Evolutionary conservation across 2,329 filamentous ascomycete species (phyloP).

Genomic region (Beauveria scarabaeidicola): DNA sequence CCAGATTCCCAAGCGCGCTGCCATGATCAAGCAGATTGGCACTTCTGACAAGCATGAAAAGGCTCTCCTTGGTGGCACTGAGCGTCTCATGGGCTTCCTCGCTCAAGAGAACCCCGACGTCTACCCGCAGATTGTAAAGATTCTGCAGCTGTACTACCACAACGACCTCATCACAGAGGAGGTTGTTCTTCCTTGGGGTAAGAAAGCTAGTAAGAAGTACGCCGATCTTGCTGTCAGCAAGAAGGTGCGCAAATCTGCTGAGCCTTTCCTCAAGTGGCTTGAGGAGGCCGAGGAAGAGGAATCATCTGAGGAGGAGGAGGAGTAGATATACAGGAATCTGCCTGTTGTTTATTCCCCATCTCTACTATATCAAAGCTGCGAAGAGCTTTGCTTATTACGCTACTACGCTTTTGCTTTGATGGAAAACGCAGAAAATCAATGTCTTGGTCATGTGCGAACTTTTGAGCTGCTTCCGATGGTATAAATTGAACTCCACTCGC

Average conservation of each 20-base stretch:
- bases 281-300: slow-evolving; percentile 74
- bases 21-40: slow-evolving; percentile 86
- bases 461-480: background rate
- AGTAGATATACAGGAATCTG: slow-evolving; percentile 4
- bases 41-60: slow-evolving; percentile 92
- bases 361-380: background rate
- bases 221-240: slow-evolving; percentile 81
- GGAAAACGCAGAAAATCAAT: slow-evolving; percentile 7
- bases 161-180: slow-evolving; percentile 85
- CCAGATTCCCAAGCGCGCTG: slow-evolving; percentile 76
- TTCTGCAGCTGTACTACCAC: slow-evolving; percentile 85
- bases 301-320: slow-evolving; percentile 47
- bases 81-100: slow-evolving; percentile 70
- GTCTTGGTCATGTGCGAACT: background rate
- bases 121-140: slow-evolving; percentile 66
- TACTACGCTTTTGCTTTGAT: background rate
- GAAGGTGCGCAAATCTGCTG: slow-evolving; percentile 90
- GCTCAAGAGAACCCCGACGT: slow-evolving; percentile 74
- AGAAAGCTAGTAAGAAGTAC: slow-evolving; percentile 97
- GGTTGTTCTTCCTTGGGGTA: slow-evolving; percentile 80
- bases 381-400: background rate
- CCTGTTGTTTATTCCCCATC: background rate
- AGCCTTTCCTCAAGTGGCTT: slow-evolving; percentile 92
- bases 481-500: background rate
- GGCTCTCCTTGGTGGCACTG: slow-evolving; percentile 87